A percentile compares a stretch with the other conserved stretches of the same genome.
These are phyloP conservation scores for Stentor coeruleus DNA, from an alignment of 73 alveolate genomes.

Conservation along the genomic window DNA sequence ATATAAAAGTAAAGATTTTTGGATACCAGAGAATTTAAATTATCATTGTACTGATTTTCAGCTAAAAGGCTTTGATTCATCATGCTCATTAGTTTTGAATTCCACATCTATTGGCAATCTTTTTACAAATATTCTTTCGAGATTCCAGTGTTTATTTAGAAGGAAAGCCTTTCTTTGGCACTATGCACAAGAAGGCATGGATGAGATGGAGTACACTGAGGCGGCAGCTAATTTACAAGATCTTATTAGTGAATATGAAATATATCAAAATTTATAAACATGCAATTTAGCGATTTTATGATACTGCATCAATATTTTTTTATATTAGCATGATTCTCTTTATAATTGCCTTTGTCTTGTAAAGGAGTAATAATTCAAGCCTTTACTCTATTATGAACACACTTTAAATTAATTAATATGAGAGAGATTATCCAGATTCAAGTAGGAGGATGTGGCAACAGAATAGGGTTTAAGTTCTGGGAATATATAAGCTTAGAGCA, in stretches of 20 bases:
- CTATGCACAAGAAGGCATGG: slow-evolving; percentile 55
- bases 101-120: slow-evolving; percentile 38
- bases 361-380: too few relatives aligned
- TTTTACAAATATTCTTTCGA: slow-evolving; percentile 35
- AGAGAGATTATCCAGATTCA: slow-evolving; percentile 33
- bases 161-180: slow-evolving; percentile 54
- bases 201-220: slow-evolving; percentile 56
- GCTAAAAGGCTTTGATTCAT: slow-evolving; percentile 2
- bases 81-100: slow-evolving; percentile 36
- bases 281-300: too few relatives aligned
- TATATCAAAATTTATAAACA: slow-evolving; percentile 32
- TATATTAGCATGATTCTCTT: too few relatives aligned
- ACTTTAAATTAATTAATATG: too few relatives aligned
- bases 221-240: slow-evolving; percentile 44
- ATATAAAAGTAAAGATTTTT: too few relatives aligned
- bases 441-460: slow-evolving; percentile 34
- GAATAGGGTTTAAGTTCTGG: slow-evolving; percentile 27
- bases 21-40: slow-evolving; percentile 46
- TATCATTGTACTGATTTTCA: too few relatives aligned
- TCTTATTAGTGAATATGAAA: slow-evolving; percentile 49
- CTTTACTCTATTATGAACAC: too few relatives aligned
- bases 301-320: too few relatives aligned
- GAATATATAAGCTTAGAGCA: slow-evolving; percentile 20
- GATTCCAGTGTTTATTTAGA: slow-evolving; percentile 44
- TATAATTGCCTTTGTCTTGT: too few relatives aligned